These are phyloP conservation scores for Xerocomus potaroensis DNA, from an alignment of 768 basidiomycete genomes.

Conservation along the genomic window DNA sequence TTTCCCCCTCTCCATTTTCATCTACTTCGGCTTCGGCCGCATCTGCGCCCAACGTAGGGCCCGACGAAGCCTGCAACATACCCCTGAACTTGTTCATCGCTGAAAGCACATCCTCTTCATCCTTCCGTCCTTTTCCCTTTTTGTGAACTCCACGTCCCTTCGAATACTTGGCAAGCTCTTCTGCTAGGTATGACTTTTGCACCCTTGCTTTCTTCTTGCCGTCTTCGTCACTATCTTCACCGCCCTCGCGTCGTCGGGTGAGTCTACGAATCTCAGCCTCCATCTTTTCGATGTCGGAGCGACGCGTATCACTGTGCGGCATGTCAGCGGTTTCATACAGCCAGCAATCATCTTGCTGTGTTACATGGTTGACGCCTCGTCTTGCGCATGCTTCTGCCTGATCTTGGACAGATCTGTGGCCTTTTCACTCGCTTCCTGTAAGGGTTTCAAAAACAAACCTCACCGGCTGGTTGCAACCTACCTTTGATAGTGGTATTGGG, in stretches of 20 bases:
- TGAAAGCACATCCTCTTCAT: slow-evolving; percentile 69
- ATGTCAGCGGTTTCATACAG: slow-evolving; percentile 1
- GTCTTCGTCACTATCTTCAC: slow-evolving; percentile 62
- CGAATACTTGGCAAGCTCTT: slow-evolving; percentile 79
- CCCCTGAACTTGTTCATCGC: slow-evolving; percentile 67
- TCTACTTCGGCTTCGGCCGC: slow-evolving; percentile 15
- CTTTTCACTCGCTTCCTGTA: slow-evolving; percentile 21
- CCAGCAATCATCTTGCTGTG: not conserved
- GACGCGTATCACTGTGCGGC: slow-evolving; percentile 50
- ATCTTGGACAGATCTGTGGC: slow-evolving; percentile 61
- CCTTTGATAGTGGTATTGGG: slow-evolving; percentile 14
- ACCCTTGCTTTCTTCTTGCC: slow-evolving; percentile 55
- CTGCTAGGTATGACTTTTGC: slow-evolving; percentile 64
- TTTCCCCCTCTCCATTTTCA: slow-evolving; percentile 14
- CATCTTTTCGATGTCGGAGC: slow-evolving; percentile 80
- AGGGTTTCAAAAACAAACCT: not conserved
- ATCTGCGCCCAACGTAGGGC: slow-evolving; percentile 29
- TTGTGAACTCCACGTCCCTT: slow-evolving; percentile 57
- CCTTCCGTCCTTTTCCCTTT: slow-evolving; percentile 56
- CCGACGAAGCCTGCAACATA: slow-evolving; percentile 49
- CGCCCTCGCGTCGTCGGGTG: slow-evolving; percentile 51
- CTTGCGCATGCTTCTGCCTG: slow-evolving; percentile 69
- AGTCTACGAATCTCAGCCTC: slow-evolving; percentile 84
- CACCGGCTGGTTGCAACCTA: not conserved
- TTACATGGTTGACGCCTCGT: slow-evolving; percentile 62